A percentile compares a stretch with the other conserved stretches of the same genome.
Conservation (phyloP, 192 early-diverging fungal genomes). For the Podila minutissima region DNA sequence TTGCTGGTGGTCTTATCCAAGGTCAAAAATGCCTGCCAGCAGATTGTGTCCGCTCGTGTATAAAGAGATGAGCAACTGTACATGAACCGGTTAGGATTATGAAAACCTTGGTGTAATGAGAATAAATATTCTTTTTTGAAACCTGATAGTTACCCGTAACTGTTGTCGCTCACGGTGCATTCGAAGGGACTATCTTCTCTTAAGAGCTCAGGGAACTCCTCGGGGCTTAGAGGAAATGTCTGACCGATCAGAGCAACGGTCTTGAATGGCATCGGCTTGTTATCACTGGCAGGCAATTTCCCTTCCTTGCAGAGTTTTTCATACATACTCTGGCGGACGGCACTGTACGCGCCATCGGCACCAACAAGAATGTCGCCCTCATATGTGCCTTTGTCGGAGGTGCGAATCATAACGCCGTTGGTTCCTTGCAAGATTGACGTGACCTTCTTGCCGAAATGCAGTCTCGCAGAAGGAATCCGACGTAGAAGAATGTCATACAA, state of each 20-base stretch:
- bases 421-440: neutral
- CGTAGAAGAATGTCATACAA: neutral
- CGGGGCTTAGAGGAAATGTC: neutral
- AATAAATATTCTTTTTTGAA: too few relatives aligned
- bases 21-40: too few relatives aligned
- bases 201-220: neutral
- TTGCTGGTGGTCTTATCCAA: too few relatives aligned
- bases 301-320: neutral
- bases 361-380: neutral
- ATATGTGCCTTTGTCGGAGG: neutral
- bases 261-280: neutral
- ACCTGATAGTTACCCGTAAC: neutral
- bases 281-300: neutral
- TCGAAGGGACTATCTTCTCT: neutral
- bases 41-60: too few relatives aligned
- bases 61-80: too few relatives aligned
- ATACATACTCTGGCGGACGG: neutral
- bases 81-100: too few relatives aligned
- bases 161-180: neutral
- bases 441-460: neutral
- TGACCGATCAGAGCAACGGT: neutral
- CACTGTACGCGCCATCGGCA: slow-evolving; percentile 8
- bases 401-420: neutral
- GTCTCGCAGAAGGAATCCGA: neutral
- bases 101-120: too few relatives aligned